Conservation (phyloP, 164 flowering plant species). For the Euptelea pleiosperma region DNA sequence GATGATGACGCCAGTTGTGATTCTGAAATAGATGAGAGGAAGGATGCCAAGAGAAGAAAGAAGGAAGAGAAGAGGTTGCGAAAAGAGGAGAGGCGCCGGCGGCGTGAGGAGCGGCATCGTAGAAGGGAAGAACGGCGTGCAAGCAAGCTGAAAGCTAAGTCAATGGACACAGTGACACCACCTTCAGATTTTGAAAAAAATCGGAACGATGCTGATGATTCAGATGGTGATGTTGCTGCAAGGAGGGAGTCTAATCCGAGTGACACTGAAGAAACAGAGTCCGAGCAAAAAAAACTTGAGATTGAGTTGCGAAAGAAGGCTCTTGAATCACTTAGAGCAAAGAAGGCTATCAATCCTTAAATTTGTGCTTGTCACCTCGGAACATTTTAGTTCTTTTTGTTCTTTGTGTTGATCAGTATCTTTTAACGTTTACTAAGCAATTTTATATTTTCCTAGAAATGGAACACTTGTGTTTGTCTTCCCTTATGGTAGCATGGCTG, state of each 20-base stretch:
- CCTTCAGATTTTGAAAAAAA: constrained; percentile 30
- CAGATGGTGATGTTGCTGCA: constrained; percentile 39
- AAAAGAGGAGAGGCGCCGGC: constrained; percentile 25
- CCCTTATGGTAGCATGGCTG: constrained; percentile 22
- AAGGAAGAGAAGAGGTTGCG: constrained; percentile 24
- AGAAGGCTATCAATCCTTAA: constrained; percentile 61
- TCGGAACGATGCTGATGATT: constrained; percentile 30
- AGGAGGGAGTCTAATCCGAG: constrained; percentile 31
- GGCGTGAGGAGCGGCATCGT: constrained; percentile 24
- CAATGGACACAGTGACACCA: constrained; percentile 16
- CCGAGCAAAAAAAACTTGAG: constrained; percentile 74
- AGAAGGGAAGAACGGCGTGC: constrained; percentile 25
- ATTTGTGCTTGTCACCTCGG: constrained; percentile 17
- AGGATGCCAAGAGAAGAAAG: constrained; percentile 20
- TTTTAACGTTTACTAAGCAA: too few relatives aligned
- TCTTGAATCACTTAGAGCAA: constrained; percentile 86
- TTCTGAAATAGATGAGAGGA: constrained; percentile 20
- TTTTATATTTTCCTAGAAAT: constrained; percentile 22
- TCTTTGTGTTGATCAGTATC: constrained; percentile 13
- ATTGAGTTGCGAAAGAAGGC: constrained; percentile 92
- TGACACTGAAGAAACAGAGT: constrained; percentile 44
- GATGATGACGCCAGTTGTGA: constrained; percentile 9
- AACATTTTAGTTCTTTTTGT: constrained; percentile 14
- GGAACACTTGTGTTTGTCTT: constrained; percentile 19
- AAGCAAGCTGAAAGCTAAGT: constrained; percentile 16